Conservation (phyloP, 305 asterid species). For the Ilex paraguariensis region DNA sequence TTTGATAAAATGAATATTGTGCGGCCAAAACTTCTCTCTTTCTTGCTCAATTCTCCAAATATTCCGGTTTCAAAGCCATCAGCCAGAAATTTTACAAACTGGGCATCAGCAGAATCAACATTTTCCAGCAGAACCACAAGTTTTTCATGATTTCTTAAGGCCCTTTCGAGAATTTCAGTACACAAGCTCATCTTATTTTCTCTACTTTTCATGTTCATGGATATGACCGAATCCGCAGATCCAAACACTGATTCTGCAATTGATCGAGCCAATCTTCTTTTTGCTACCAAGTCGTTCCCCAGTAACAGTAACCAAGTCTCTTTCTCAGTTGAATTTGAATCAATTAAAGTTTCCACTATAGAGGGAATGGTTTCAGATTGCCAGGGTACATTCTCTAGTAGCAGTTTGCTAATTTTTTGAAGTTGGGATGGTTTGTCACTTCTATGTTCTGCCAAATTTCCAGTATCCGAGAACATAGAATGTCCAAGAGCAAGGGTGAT, state of each 20-base stretch:
- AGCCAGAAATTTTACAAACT: slow-evolving; percentile 39
- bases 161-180: slow-evolving; percentile 36
- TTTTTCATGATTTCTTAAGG: slow-evolving; percentile 31
- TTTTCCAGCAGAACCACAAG: slow-evolving; percentile 56
- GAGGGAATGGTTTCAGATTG: slow-evolving; percentile 41
- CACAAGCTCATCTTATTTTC: slow-evolving; percentile 11
- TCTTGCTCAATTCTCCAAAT: slow-evolving; percentile 11
- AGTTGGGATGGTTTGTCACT: slow-evolving; percentile 1
- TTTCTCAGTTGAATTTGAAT: slow-evolving; percentile 12
- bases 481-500: slow-evolving; percentile 75
- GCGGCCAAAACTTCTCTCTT: slow-evolving; percentile 13
- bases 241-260: slow-evolving; percentile 49
- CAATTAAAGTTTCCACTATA: slow-evolving; percentile 36
- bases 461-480: slow-evolving; percentile 27
- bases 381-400: slow-evolving; percentile 68
- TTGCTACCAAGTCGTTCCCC: slow-evolving; percentile 60
- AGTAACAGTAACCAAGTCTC: slow-evolving; percentile 46
- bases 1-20: slow-evolving; percentile 44
- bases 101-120: slow-evolving; percentile 46
- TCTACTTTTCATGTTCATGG: slow-evolving; percentile 37
- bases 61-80: slow-evolving; percentile 27
- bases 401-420: slow-evolving; percentile 13
- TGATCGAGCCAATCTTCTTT: slow-evolving; percentile 47
- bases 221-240: slow-evolving; percentile 43
- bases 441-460: neutral